Evolutionary conservation across 768 basidiomycete genomes (phyloP), one percentile per base, ranked within the genome.

Genomic region (Pilatotrama ljubarskyi): DNA sequence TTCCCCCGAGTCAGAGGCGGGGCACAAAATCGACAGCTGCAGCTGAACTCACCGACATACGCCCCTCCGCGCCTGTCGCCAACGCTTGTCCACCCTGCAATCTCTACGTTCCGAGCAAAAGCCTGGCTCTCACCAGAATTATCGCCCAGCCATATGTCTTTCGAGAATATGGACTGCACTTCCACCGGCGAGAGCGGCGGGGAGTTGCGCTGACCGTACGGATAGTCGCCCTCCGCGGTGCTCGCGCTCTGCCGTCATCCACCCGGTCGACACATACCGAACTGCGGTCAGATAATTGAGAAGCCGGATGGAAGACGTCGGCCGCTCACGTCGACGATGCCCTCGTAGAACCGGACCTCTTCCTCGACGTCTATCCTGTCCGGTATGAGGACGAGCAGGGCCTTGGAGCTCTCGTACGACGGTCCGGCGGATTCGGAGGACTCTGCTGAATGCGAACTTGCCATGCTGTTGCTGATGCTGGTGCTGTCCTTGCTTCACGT

Each of bases 11-110:
- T 40, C 17, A 13, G 17, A 1, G 2, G 1, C 2, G 42, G 18
- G 18, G 6, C 22, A 47, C 8, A 36, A 59, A 17, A 49, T 11
- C 5, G 20, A 17, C 17, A 44, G 38, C 29, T 46, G 13, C 15
- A 62, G 9, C 14, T 20, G 29, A 8, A 71, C 81, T 54, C 55
- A 87, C 86, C 86, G 51, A 88, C 76, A 67, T 90, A 90, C 0
- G 85, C 87, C 0, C 81, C 80, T n/a, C 82, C 82, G 0, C 77
- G 76, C 40, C 77, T 78, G 64, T 89, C 88, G 0, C 88, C 88
- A 7, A 91, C 88, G 62, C 78, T 84, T 17, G 84, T 86, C 88
- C 88, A 90, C 0, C 88, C 89, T 10, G 76, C 76, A 18, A 90
- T 85, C 49, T 77, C 76, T 3, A 90, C 87, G 67, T 84, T 82